Evolutionary conservation across 116 monocot species (phyloP), one percentile per base, ranked within the genome.

Genomic region (Trichopus zeylanicus): DNA sequence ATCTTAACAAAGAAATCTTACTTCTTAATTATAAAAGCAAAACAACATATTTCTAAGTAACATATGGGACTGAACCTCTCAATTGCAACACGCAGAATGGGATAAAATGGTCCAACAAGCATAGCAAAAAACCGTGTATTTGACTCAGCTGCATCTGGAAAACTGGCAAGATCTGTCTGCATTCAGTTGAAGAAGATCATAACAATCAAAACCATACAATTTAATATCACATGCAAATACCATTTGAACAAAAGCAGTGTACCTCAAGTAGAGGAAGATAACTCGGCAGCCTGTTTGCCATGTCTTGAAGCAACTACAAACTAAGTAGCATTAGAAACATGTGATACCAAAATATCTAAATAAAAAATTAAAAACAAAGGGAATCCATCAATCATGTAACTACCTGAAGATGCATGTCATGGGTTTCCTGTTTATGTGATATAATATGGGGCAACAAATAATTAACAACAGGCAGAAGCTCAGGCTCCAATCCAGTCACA

Each of bases 21-120:
- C 13, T 42, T 42, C 42, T 42, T 13, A 13, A 9, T 3, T 16
- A 42, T 13, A 42, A 42, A 13, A 42, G 42, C 42, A n/a, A n/a
- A n/a, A n/a, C 42, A 42, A 16, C 42, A 42, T 8, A 33, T 33
- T 61, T 4, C 5, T 29, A 62, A 27, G 19, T 51, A 27, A 51
- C 5, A 51, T 13, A 11, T 34, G 10, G 56, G 55, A 11, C 54
- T 33, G 56, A 26, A 98, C 97, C 91, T 91, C 68, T 98, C 87
- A 67, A 82, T 87, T 48, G 81, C 70, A 65, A 88, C 67, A 49
- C 47, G 67, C 6, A 98, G 70, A 61, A 98, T 73, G 7, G 97
- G 97, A 78, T 82, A 91, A 82, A 85, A 85, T 70, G 97, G 97
- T 6, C 97, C 97, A 55, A 77, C 81, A 74, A 98, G 91, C 91